phyloP scores from a whole-genome alignment of 768 basidiomycete species.

The Mycena indigotica region DNA sequence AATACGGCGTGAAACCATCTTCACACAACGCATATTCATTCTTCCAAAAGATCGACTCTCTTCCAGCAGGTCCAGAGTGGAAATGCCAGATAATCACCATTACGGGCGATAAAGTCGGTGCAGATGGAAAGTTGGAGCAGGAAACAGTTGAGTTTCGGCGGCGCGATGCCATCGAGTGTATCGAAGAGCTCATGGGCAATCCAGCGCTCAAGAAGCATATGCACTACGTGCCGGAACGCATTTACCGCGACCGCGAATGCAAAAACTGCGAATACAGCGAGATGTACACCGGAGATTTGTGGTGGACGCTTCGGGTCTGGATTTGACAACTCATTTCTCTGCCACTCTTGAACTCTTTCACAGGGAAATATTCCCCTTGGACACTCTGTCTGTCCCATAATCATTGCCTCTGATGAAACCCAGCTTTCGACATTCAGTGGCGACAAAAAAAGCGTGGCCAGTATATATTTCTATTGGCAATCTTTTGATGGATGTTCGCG shows the following conservation, averaged over 20 bases:
- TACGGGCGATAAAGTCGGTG: conserved; percentile 22
- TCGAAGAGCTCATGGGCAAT: conserved; percentile 31
- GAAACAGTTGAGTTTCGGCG: conserved; percentile 31
- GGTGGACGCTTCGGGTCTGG: conserved; percentile 38
- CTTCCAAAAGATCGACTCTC: conserved; percentile 27
- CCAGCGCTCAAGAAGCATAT: conserved; percentile 28
- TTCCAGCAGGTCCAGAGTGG: conserved; percentile 27
- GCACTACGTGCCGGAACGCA: conserved; percentile 27
- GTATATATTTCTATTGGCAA: neutral
- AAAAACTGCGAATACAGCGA: conserved; percentile 24
- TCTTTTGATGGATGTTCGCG: neutral
- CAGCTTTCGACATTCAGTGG: conserved; percentile 2
- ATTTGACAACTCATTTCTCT: neutral
- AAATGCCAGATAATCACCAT: conserved; percentile 24
- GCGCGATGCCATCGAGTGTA: conserved; percentile 28
- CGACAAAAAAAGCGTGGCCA: neutral
- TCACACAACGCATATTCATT: conserved; percentile 13
- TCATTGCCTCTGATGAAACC: neutral
- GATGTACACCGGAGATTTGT: conserved; percentile 35
- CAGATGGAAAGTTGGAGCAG: neutral
- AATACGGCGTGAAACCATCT: conserved; percentile 1
- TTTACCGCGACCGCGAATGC: conserved; percentile 8
- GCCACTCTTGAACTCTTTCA: neutral
- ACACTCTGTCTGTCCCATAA: neutral
- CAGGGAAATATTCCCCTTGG: neutral